Evolutionary conservation across 768 basidiomycete species (phyloP).

Genomic region (Arthromyces matolae): DNA sequence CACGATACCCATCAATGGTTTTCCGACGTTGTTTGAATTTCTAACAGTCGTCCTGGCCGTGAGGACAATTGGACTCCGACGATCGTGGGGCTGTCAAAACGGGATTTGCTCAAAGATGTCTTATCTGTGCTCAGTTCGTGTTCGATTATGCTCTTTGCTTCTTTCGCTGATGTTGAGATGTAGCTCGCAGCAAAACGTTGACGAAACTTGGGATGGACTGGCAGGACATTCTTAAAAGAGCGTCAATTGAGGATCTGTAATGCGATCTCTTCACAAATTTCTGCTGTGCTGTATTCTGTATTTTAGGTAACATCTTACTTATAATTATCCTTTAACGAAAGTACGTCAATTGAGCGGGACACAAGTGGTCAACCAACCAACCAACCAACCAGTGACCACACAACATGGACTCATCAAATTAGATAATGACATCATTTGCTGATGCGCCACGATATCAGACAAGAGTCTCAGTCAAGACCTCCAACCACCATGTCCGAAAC

Average conservation of each 20-base stretch:
- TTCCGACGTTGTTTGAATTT: background rate
- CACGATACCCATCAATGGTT: background rate
- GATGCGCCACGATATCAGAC: too few relatives aligned
- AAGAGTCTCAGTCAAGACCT: background rate
- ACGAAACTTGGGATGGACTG: conserved; percentile 75
- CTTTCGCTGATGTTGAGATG: background rate
- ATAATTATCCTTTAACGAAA: too few relatives aligned
- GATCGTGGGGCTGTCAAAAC: conserved; percentile 69
- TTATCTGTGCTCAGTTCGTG: conserved; percentile 70
- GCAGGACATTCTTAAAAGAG: conserved; percentile 75
- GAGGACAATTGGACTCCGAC: conserved; percentile 66
- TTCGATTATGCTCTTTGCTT: background rate
- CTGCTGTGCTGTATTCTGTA: background rate
- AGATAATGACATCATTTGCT: too few relatives aligned
- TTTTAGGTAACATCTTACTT: too few relatives aligned
- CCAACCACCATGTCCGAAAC: conserved; percentile 29
- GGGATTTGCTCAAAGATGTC: conserved; percentile 82
- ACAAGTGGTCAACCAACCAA: too few relatives aligned
- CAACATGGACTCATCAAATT: too few relatives aligned
- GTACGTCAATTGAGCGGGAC: too few relatives aligned
- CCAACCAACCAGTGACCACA: too few relatives aligned
- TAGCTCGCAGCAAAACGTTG: conserved; percentile 73
- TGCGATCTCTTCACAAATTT: background rate
- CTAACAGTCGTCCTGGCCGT: conserved; percentile 61
- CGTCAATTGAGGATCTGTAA: conserved; percentile 41